Base-by-base conservation (phyloP, 345 rosid genomes). In the Citrus medica region DNA sequence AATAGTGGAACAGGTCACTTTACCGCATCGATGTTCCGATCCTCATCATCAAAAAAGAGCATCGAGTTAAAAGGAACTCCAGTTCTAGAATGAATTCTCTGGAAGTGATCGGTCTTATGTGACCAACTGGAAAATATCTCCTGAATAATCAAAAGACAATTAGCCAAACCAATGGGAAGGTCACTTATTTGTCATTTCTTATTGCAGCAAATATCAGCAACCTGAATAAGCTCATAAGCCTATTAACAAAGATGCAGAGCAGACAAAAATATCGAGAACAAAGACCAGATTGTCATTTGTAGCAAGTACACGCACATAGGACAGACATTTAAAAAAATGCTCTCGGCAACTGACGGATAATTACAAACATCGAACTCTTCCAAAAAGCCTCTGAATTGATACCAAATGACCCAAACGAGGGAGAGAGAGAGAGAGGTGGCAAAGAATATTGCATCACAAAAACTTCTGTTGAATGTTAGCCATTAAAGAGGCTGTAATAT, bases 31-130 rank as follows among this genome's bases (percentile, higher is more conserved):
- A 92, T 90, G 83, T 92, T 94, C 85, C 93, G 84, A 62, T 90
- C 85, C 77, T 90, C 93, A 48, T 94, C 98, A 66, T 91, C 98
- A 30, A 90, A 94, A 83, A 94, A 94, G 68, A 94, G 94, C 96
- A 91, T 89, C 0, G 82, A 86, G 71, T 75, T 88, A 71, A 86
- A 91, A 14, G 94, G 97, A 81, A 90, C 89, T 24, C 87, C 85
- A 30, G 97, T 92, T 71, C 85, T 91, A 22, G 87, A 80, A 79
- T 89, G 92, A 63, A 94, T 90, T 84, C 86, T 91, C 85, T 90
- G 95, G 81, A 94, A 92, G 83, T 92, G 97, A 65, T 94, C 94
- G 0, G 95, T 92, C 83, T 94, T 91, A 81, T 90, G 93, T 2
- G 81, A 86, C 91, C 92, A 85, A 74, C 97, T 94, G 48, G 97